Evolutionary conservation across 129 eudicot species (phyloP).

Genomic region (Gnaphalium uliginosum): DNA sequence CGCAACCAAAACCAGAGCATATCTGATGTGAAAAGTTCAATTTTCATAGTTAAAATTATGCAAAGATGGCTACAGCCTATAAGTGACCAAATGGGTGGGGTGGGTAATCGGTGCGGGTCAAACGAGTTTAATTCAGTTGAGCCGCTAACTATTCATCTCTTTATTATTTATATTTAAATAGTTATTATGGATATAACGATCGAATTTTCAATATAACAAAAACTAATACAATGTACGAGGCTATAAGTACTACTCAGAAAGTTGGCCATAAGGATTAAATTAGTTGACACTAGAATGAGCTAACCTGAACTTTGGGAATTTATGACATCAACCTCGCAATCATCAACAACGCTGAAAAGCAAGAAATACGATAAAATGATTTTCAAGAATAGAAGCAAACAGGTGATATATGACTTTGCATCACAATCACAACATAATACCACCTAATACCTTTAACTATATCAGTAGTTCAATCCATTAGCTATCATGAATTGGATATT

Average conservation of each 20-base stretch:
- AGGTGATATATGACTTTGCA: not conserved
- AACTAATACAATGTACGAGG: not conserved
- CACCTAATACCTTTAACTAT: not conserved
- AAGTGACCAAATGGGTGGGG: too few species aligned
- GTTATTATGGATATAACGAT: not conserved
- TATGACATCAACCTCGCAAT: constrained; percentile 40
- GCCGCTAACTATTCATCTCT: not conserved
- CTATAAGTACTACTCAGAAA: not conserved
- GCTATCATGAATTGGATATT: not conserved
- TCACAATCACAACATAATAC: not conserved
- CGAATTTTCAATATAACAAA: too few species aligned
- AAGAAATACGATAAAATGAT: constrained; percentile 11
- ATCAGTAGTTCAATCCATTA: not conserved
- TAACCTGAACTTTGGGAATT: constrained; percentile 57
- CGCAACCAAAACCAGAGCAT: not conserved
- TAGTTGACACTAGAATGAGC: constrained; percentile 6
- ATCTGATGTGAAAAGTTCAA: not conserved
- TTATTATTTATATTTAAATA: too few species aligned
- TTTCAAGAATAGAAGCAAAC: constrained; percentile 18
- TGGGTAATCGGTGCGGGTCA: too few species aligned
- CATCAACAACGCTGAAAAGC: constrained; percentile 87
- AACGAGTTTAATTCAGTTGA: too few species aligned
- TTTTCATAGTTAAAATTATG: not conserved
- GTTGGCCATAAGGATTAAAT: not conserved
- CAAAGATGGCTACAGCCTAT: not conserved